phyloP scores from a whole-genome alignment of 2,329 filamentous ascomycete species.

The Arthrobotrys pseudoclavata region DNA sequence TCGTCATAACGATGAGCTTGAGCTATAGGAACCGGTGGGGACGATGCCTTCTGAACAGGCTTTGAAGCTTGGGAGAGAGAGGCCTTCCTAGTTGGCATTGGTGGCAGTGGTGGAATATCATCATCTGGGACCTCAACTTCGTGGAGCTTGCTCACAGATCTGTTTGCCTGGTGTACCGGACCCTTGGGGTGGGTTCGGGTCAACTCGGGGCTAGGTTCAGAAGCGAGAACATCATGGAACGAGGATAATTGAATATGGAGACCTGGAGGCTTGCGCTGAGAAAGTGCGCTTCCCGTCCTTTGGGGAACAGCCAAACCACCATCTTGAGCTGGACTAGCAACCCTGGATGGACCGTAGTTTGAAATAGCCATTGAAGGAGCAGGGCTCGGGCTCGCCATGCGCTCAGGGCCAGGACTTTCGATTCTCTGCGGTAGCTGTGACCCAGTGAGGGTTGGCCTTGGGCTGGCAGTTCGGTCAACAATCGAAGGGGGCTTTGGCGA shows the following conservation, averaged over 20 bases:
- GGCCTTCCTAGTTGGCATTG: constrained; percentile 52
- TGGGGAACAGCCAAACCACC: constrained; percentile 40
- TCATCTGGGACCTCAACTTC: constrained; percentile 55
- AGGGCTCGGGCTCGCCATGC: constrained; percentile 50
- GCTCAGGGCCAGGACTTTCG: constrained; percentile 54
- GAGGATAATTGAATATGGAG: constrained; percentile 56
- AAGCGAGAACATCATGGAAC: constrained; percentile 57
- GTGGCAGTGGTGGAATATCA: constrained; percentile 34
- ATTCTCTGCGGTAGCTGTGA: constrained; percentile 40
- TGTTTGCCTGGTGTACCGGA: constrained; percentile 45
- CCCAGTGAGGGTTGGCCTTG: constrained; percentile 27
- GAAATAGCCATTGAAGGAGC: constrained; percentile 52
- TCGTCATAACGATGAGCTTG: constrained; percentile 47
- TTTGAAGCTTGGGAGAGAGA: constrained; percentile 43
- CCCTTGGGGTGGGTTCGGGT: constrained; percentile 46
- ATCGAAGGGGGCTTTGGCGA: constrained; percentile 48
- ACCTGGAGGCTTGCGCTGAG: constrained; percentile 56
- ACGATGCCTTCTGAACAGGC: constrained; percentile 19
- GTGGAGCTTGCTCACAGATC: constrained; percentile 57
- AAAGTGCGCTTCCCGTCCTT: constrained; percentile 56
- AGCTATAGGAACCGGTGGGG: constrained; percentile 3
- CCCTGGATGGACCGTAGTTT: constrained; percentile 48
- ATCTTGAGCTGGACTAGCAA: constrained; percentile 53
- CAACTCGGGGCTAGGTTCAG: constrained; percentile 54
- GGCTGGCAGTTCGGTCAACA: constrained; percentile 43